Evolutionary conservation across 2,329 filamentous ascomycete species (phyloP).

Genomic region (Stagonosporopsis chrysanthemi): DNA sequence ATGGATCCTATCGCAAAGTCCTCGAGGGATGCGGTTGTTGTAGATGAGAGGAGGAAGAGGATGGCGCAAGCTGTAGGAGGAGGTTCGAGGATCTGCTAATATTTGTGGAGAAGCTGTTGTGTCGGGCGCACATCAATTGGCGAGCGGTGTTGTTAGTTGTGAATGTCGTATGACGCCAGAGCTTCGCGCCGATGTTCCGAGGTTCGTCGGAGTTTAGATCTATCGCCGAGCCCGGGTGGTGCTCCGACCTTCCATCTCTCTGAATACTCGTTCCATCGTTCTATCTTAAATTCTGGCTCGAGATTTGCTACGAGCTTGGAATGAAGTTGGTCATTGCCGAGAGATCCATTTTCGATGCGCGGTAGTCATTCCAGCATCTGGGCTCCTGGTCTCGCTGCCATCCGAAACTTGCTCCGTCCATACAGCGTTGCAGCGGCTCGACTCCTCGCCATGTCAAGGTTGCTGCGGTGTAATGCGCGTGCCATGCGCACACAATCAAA

Average conservation of each 20-base stretch:
- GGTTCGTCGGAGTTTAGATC: slow-evolving; percentile 11
- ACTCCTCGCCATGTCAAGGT: too few relatives aligned
- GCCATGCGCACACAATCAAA: too few relatives aligned
- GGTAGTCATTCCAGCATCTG: too few relatives aligned
- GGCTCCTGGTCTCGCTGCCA: too few relatives aligned
- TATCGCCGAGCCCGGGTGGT: slow-evolving; percentile 5
- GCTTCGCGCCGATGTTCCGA: slow-evolving; percentile 6
- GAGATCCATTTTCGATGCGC: too few relatives aligned
- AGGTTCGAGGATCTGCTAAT: too few relatives aligned
- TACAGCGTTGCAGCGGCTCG: too few relatives aligned
- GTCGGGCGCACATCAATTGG: slow-evolving; percentile 15
- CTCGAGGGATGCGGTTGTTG: not conserved
- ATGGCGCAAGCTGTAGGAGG: not conserved
- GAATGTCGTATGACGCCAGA: slow-evolving; percentile 17
- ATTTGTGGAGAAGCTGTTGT: not conserved
- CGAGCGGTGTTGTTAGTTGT: slow-evolving; percentile 1
- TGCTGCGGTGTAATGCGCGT: too few relatives aligned
- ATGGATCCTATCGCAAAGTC: not conserved
- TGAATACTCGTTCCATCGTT: not conserved
- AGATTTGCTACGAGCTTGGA: not conserved
- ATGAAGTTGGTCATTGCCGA: not conserved
- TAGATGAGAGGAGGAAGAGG: not conserved
- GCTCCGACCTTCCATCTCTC: not conserved
- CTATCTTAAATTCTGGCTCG: not conserved
- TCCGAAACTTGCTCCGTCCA: too few relatives aligned